Percentiles rank a stretch among this genome's conserved stretches.
These are phyloP conservation scores for Cryptosporidium parvum DNA, from an alignment of 169 alveolate species.

Conservation along the genomic window DNA sequence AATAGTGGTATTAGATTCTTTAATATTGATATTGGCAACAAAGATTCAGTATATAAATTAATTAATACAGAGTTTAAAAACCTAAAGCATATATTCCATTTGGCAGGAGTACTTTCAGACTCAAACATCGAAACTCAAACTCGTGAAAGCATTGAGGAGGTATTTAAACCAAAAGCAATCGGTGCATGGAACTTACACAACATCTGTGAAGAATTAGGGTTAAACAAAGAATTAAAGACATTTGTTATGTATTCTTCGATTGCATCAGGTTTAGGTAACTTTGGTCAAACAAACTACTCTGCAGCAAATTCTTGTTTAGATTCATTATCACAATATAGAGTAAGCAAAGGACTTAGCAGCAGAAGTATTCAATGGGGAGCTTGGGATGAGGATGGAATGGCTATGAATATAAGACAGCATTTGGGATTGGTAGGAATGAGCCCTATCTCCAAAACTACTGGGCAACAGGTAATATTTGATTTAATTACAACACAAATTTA, in stretches of 20 bases:
- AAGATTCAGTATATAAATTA: too few species aligned
- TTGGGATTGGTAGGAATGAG: constrained; percentile 19
- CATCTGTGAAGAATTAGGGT: not conserved
- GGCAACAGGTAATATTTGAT: too few species aligned
- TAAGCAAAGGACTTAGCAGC: constrained; percentile 25
- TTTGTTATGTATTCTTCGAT: constrained; percentile 36
- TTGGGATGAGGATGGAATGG: constrained; percentile 71
- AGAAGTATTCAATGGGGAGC: constrained; percentile 68
- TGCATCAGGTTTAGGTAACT: constrained; percentile 32
- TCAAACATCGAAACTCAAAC: too few species aligned
- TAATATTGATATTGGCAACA: too few species aligned
- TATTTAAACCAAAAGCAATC: too few species aligned
- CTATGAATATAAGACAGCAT: constrained; percentile 25
- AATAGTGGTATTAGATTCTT: too few species aligned
- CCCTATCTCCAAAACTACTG: not conserved
- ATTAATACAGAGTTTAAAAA: too few species aligned
- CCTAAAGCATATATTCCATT: too few species aligned
- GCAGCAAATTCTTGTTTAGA: constrained; percentile 69
- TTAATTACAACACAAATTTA: too few species aligned
- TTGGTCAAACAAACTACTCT: constrained; percentile 61
- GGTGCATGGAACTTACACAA: not conserved
- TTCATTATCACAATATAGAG: constrained; percentile 42
- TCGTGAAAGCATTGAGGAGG: too few species aligned
- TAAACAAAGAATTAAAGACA: constrained; percentile 4
- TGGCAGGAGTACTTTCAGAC: too few species aligned